These are phyloP conservation scores for Xylaria scruposa DNA, from an alignment of 495 filamentous ascomycete genomes.

Conservation along the genomic window DNA sequence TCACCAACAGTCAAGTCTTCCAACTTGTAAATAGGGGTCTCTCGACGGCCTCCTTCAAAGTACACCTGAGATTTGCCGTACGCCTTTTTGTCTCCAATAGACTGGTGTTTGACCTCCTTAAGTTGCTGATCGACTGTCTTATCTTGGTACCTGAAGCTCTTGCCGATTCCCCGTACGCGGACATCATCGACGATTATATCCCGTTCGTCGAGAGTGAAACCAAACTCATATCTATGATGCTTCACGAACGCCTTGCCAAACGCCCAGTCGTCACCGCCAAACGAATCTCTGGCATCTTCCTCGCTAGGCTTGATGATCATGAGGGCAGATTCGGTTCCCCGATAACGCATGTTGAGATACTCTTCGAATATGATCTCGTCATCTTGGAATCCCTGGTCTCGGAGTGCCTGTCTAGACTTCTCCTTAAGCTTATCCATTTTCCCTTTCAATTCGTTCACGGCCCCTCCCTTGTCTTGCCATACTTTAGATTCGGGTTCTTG, in stretches of 20 bases:
- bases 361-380: conserved; percentile 80
- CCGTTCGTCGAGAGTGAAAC: conserved; percentile 85
- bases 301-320: conserved; percentile 76
- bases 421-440: conserved; percentile 70
- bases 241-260: conserved; percentile 84
- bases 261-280: conserved; percentile 70
- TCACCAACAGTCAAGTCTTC: conserved; percentile 79
- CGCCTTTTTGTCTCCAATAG: conserved; percentile 58
- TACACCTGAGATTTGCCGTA: conserved; percentile 67
- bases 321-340: conserved; percentile 85
- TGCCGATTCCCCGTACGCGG: conserved; percentile 84
- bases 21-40: conserved; percentile 87
- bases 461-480: conserved; percentile 66
- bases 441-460: conserved; percentile 56
- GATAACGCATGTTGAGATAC: conserved; percentile 88
- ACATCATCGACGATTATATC: conserved; percentile 95
- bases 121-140: conserved; percentile 83
- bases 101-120: conserved; percentile 62
- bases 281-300: conserved; percentile 64
- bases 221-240: conserved; percentile 93
- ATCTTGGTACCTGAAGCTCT: conserved; percentile 78
- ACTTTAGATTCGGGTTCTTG: conserved; percentile 90
- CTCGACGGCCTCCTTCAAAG: conserved; percentile 74
- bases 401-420: conserved; percentile 68
- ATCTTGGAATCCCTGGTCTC: conserved; percentile 77